Base-by-base conservation (phyloP, 148 eudicot genomes). In the Beta vulgaris region DNA sequence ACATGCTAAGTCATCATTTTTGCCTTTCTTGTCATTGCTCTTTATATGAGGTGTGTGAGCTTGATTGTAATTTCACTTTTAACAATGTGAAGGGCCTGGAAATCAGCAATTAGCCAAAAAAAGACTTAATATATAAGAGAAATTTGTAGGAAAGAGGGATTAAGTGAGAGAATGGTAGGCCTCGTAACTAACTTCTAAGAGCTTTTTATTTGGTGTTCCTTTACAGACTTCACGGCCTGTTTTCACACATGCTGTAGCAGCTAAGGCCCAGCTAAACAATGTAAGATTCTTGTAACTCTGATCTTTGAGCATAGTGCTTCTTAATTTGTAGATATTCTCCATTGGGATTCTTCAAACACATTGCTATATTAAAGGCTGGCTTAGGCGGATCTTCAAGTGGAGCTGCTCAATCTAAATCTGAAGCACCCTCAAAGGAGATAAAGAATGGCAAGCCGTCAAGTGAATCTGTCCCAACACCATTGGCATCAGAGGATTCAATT, bases 401-500 rank as follows among this genome's bases (percentile, higher is more conserved):
- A 62, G 71, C 83, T 48, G 62, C 83, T 54, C 65, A 79, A 53
- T 58, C 81, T 53, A 80, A 82, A 71, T 73, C 86, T 37, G 89
- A 78, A 23, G 28, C 59, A 57, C 63, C 76, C 21, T 29, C 75
- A 39, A 23, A 72, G 46, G 87, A 79, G 68, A 26, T 69, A 42
- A 77, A 87, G 73, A 80, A 85, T 67, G 85, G 59, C 62, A 86
- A 78, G 78, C 78, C 69, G 58, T 78, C 89, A 67, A 77, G 71
- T 63, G 76, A 83, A 31, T 36, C 87, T 66, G 61, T 78, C 57
- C 21, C 83, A 75, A 48, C 77, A n/a, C 66, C 74, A 71, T 65
- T 81, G 86, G 84, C 89, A 35, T 79, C 97, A n/a, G 91, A 91
- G 78, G 93, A 88, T 19, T 77, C 93, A 36, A 75, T 87, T 61